phyloP scores from a whole-genome alignment of 2,329 filamentous ascomycete species.

The Diplodia seriata region DNA sequence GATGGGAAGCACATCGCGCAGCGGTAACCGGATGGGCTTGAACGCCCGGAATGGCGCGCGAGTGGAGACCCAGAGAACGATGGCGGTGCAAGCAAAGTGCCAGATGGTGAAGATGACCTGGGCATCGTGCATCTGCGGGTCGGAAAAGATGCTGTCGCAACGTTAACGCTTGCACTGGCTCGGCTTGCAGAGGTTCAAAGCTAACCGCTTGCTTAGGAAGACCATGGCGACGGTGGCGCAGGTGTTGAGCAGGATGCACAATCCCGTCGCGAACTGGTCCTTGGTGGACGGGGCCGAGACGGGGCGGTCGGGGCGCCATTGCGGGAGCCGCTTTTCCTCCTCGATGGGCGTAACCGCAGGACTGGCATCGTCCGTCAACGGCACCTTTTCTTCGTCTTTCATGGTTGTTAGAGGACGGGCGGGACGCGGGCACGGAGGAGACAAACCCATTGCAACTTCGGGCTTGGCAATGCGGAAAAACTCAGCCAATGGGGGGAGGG shows the following conservation, averaged over 20 bases:
- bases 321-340: conserved; percentile 29
- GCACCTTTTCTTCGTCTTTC: conserved; percentile 22
- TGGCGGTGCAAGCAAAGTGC: conserved; percentile 55
- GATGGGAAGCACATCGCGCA: conserved; percentile 54
- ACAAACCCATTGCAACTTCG: conserved; percentile 19
- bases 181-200: conserved; percentile 38
- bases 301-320: conserved; percentile 25
- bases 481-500: conserved; percentile 1
- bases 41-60: conserved; percentile 54
- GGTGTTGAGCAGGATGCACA: conserved; percentile 54
- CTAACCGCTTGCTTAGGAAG: conserved; percentile 52
- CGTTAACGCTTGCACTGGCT: neutral
- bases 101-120: conserved; percentile 58
- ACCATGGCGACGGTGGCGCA: conserved; percentile 53
- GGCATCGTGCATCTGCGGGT: conserved; percentile 53
- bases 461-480: conserved; percentile 4
- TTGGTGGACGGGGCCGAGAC: conserved; percentile 10
- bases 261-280: conserved; percentile 48
- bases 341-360: conserved; percentile 22
- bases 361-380: conserved; percentile 4
- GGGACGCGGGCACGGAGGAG: neutral
- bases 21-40: conserved; percentile 53
- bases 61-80: conserved; percentile 53
- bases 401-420: conserved; percentile 5
- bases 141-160: conserved; percentile 50